phyloP scores from a whole-genome alignment of 176 grass and related monocot species.

The Bromus sterilis region DNA sequence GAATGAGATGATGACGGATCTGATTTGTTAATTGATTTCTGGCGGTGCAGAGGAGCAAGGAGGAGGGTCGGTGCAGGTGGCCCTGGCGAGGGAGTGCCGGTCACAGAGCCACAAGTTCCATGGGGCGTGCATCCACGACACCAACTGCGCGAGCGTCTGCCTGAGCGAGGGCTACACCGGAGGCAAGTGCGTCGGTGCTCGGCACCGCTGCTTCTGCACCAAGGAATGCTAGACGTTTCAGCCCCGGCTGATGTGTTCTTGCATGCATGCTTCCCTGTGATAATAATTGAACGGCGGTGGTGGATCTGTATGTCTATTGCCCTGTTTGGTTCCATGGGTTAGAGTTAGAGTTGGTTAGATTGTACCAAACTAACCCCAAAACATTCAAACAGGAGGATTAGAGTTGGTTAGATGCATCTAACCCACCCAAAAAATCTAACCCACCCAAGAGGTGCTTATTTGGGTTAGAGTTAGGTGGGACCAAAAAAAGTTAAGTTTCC shows the following conservation, averaged over 20 bases:
- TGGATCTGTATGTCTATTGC: too few relatives aligned
- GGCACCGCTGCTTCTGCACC: conserved; percentile 37
- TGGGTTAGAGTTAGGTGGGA: too few relatives aligned
- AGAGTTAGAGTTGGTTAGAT: too few relatives aligned
- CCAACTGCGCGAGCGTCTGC: conserved; percentile 45
- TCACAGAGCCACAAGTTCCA: conserved; percentile 34
- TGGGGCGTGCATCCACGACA: conserved; percentile 17
- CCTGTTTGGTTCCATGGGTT: too few relatives aligned
- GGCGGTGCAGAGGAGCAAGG: conserved; percentile 11
- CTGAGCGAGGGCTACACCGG: conserved; percentile 37
- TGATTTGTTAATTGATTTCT: background rate
- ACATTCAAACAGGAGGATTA: too few relatives aligned
- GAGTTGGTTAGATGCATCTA: too few relatives aligned
- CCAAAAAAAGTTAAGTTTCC: too few relatives aligned
- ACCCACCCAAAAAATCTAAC: too few relatives aligned
- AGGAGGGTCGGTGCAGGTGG: background rate
- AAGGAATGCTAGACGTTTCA: conserved; percentile 14
- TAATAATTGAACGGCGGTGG: too few relatives aligned
- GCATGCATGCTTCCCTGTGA: background rate
- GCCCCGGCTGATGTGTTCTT: too few relatives aligned
- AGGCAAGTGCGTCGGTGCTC: conserved; percentile 32
- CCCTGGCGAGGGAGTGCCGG: conserved; percentile 24
- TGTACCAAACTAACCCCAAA: too few relatives aligned
- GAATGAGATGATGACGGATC: background rate
- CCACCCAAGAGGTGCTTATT: too few relatives aligned